phyloP scores from a whole-genome alignment of 2,329 filamentous ascomycete genomes.

The Colletotrichum magnum region DNA sequence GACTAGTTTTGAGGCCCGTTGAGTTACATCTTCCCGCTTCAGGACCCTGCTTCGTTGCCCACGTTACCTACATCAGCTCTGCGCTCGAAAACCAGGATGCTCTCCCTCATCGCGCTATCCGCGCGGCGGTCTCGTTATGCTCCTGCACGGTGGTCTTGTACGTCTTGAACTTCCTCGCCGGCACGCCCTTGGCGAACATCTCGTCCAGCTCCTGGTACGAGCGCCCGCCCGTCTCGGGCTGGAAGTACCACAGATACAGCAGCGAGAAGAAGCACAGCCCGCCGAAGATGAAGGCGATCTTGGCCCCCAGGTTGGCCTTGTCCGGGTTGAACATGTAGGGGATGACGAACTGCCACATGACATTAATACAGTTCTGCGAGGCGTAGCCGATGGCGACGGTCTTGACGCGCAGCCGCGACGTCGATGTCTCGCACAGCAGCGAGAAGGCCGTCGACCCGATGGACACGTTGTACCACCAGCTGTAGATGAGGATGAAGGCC shows the following conservation, averaged over 20 bases:
- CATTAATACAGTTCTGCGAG: slow-evolving; percentile 46
- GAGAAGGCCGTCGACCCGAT: slow-evolving; percentile 58
- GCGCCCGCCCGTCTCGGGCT: slow-evolving; percentile 52
- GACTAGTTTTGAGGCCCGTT: too few relatives aligned
- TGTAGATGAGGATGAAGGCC: slow-evolving; percentile 56
- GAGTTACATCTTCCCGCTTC: background rate
- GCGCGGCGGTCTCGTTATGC: slow-evolving; percentile 30
- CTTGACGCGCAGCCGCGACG: slow-evolving; percentile 54
- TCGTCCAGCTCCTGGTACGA: slow-evolving; percentile 47
- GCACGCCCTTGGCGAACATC: slow-evolving; percentile 45
- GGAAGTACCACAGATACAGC: slow-evolving; percentile 51
- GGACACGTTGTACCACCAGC: slow-evolving; percentile 56
- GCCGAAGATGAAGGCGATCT: slow-evolving; percentile 58
- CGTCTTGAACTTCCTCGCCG: slow-evolving; percentile 46
- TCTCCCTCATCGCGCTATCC: background rate
- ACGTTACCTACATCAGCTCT: too few relatives aligned
- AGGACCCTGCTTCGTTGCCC: too few relatives aligned
- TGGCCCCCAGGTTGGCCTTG: slow-evolving; percentile 53
- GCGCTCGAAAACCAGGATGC: too few relatives aligned
- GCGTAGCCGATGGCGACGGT: slow-evolving; percentile 56
- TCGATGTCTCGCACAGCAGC: slow-evolving; percentile 54
- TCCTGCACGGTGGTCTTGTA: slow-evolving; percentile 40
- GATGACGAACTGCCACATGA: slow-evolving; percentile 41
- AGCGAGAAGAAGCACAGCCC: slow-evolving; percentile 48
- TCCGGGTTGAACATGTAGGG: slow-evolving; percentile 45